Conservation (phyloP, 2,329 filamentous ascomycete genomes). For the Diaporthe citrichinensis region DNA sequence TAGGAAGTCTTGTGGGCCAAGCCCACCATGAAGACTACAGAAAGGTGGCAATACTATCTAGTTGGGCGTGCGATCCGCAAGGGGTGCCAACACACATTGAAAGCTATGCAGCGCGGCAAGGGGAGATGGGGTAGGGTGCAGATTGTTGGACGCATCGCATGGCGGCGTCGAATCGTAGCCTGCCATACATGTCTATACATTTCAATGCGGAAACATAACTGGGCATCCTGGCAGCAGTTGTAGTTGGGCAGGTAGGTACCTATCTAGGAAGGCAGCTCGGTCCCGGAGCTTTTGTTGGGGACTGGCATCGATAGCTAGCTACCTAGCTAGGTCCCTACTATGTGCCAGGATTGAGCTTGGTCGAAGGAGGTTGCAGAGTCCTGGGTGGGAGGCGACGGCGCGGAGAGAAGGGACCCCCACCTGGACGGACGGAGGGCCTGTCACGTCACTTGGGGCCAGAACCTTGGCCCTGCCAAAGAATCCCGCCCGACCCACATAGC, state of each 20-base stretch:
- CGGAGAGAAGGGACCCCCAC: not conserved
- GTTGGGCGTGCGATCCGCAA: not conserved
- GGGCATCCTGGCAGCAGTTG: no score
- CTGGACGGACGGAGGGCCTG: not conserved
- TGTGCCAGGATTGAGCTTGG: constrained; percentile 24
- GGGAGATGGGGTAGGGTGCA: not conserved
- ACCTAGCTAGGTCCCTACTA: not conserved
- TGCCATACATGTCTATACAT: not conserved
- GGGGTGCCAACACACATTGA: not conserved
- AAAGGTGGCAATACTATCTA: not conserved
- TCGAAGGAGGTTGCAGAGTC: not conserved
- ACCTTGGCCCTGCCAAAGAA: not conserved
- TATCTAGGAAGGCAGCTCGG: not conserved
- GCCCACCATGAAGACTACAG: not conserved
- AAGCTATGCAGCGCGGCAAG: not conserved
- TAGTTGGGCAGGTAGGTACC: no score
- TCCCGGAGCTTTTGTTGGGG: constrained; percentile 19
- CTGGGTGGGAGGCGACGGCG: not conserved
- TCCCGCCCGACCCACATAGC: not conserved
- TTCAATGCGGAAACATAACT: no score
- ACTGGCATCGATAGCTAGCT: not conserved
- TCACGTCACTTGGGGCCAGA: not conserved
- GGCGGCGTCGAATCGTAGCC: not conserved
- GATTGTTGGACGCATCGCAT: not conserved
- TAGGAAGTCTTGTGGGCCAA: not conserved